Conservation (phyloP, 257 asterid genomes). For the Fraxinus pennsylvanica region DNA sequence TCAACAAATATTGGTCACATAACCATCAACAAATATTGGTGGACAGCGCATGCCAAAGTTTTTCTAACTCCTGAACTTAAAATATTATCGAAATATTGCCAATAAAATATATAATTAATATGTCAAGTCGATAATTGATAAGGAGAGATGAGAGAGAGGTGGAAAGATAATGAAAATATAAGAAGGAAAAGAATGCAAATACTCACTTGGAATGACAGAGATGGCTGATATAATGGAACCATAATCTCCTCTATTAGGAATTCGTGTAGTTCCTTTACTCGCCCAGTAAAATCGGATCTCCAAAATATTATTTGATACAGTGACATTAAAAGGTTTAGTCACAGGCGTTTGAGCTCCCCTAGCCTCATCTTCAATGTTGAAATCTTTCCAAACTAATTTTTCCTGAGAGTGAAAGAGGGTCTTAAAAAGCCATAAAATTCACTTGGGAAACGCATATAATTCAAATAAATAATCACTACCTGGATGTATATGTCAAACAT, state of each 20-base stretch:
- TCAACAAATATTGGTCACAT: not conserved
- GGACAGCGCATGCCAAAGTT: not conserved
- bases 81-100: not conserved
- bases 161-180: not conserved
- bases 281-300: constrained; percentile 84
- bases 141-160: not conserved
- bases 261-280: constrained; percentile 76
- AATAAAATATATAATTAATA: not conserved
- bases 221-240: constrained; percentile 89
- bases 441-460: constrained; percentile 1
- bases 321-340: constrained; percentile 46
- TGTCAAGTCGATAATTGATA: not conserved
- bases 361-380: constrained; percentile 72
- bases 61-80: not conserved
- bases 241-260: constrained; percentile 75
- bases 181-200: constrained; percentile 16
- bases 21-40: not conserved
- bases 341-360: constrained; percentile 62
- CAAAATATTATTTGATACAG: constrained; percentile 57
- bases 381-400: constrained; percentile 53
- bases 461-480: constrained; percentile 42
- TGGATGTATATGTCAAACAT: constrained; percentile 75
- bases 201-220: constrained; percentile 73
- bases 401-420: constrained; percentile 50
- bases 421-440: constrained; percentile 21